A percentile compares a stretch with the other conserved stretches of the same genome.
Evolutionary conservation across 2,329 filamentous ascomycete genomes (phyloP).

Genomic region (Penicillium sp.): DNA sequence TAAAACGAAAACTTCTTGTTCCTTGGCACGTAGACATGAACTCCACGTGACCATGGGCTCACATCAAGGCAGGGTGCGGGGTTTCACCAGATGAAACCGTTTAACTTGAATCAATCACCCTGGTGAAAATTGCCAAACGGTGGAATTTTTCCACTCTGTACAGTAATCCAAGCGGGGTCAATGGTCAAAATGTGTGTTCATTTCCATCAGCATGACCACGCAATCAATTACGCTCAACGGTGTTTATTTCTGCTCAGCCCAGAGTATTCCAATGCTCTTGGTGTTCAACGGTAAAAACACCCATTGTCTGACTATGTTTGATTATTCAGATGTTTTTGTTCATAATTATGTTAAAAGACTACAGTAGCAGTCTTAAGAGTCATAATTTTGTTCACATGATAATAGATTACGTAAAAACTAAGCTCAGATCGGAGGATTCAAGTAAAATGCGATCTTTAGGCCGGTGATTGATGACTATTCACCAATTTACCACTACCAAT

Average conservation of each 20-base stretch:
- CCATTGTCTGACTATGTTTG: neutral
- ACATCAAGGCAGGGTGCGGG: neutral
- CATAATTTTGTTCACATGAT: neutral
- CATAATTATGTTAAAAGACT: neutral
- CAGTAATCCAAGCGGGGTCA: neutral
- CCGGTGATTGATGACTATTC: neutral
- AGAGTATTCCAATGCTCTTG: neutral
- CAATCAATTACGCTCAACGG: neutral
- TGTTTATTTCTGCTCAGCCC: neutral
- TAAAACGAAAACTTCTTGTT: neutral
- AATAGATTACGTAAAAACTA: neutral
- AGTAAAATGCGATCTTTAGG: neutral
- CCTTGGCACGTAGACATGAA: neutral
- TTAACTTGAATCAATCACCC: neutral
- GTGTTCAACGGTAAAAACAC: neutral
- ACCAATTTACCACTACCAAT: neutral
- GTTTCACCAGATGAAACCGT: neutral
- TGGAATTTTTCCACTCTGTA: neutral
- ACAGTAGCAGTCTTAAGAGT: neutral
- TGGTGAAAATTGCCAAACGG: conserved; percentile 1
- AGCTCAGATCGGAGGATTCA: neutral
- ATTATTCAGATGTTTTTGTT: neutral
- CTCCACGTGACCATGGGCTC: neutral
- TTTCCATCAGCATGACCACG: neutral
- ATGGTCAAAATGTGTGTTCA: neutral